phyloP scores from a whole-genome alignment of 371 early-diverging fungal genomes.

The Mortierella sp. region DNA sequence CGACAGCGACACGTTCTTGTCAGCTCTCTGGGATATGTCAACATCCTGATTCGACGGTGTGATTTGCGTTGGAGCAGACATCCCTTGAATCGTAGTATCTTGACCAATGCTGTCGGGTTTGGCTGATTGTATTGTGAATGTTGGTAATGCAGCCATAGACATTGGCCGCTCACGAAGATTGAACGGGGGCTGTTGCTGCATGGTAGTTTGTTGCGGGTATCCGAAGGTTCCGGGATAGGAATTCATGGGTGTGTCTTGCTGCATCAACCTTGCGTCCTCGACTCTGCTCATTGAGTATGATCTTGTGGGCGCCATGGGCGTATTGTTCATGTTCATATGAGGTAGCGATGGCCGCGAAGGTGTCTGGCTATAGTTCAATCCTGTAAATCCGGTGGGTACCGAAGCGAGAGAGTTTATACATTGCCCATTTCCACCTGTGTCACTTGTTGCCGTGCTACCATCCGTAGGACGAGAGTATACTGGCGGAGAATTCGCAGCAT shows the following conservation, averaged over 20 bases:
- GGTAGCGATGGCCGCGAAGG: not conserved
- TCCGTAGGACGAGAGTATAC: not conserved
- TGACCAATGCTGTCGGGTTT: not conserved
- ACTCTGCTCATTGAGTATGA: too few species aligned
- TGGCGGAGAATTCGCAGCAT: not conserved
- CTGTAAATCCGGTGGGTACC: conserved; percentile 2
- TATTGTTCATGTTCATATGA: not conserved
- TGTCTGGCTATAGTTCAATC: not conserved
- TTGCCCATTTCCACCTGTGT: not conserved
- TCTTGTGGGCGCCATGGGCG: not conserved
- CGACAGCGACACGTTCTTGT: too few species aligned
- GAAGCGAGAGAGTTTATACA: conserved; percentile 2
- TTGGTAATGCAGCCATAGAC: not conserved
- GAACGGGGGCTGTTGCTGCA: not conserved
- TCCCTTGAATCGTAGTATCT: not conserved
- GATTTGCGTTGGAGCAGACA: not conserved
- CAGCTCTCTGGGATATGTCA: not conserved
- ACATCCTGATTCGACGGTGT: not conserved
- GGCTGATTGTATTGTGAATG: not conserved
- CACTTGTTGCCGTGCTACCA: not conserved
- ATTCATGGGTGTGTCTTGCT: not conserved
- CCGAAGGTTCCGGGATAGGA: not conserved
- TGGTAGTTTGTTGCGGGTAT: not conserved
- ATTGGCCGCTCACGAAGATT: not conserved
- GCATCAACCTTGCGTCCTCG: too few species aligned